Conservation (phyloP, 352 stramenopile genomes). For the Phytophthora lateralis region DNA sequence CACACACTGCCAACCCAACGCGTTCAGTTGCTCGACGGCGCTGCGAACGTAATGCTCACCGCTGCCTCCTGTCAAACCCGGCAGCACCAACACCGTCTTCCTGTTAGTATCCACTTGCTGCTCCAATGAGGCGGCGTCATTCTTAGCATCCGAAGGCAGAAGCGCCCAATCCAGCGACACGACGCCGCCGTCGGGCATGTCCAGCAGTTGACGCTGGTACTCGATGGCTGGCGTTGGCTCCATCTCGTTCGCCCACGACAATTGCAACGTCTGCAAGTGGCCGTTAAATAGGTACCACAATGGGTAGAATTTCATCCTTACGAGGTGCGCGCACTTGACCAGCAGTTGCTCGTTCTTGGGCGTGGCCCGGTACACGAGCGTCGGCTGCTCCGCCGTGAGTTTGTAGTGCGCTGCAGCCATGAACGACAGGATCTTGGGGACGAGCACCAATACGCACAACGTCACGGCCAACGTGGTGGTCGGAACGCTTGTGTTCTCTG, state of each 20-base stretch:
- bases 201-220: slow-evolving; percentile 66
- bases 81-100: slow-evolving; percentile 59
- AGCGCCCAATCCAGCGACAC: slow-evolving; percentile 74
- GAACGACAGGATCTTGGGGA: slow-evolving; percentile 22
- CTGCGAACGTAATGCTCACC: slow-evolving; percentile 71
- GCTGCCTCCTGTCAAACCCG: slow-evolving; percentile 65
- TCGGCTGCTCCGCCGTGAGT: slow-evolving; percentile 44
- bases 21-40: slow-evolving; percentile 41
- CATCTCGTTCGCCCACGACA: slow-evolving; percentile 43
- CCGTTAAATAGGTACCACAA: slow-evolving; percentile 68
- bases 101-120: slow-evolving; percentile 31
- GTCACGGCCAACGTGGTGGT: slow-evolving; percentile 21
- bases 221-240: slow-evolving; percentile 34
- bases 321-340: slow-evolving; percentile 44
- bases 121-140: slow-evolving; percentile 21
- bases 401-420: slow-evolving; percentile 36
- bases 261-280: slow-evolving; percentile 63
- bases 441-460: slow-evolving; percentile 20
- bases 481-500: slow-evolving; percentile 3
- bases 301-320: slow-evolving; percentile 54
- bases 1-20: slow-evolving; percentile 62
- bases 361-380: slow-evolving; percentile 49
- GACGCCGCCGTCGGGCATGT: slow-evolving; percentile 69
- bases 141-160: slow-evolving; percentile 17
- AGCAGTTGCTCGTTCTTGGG: slow-evolving; percentile 44